A percentile compares a stretch with the other conserved stretches of the same genome.
Conservation (phyloP, 257 asterid genomes). For the Thymus quinquecostatus region DNA sequence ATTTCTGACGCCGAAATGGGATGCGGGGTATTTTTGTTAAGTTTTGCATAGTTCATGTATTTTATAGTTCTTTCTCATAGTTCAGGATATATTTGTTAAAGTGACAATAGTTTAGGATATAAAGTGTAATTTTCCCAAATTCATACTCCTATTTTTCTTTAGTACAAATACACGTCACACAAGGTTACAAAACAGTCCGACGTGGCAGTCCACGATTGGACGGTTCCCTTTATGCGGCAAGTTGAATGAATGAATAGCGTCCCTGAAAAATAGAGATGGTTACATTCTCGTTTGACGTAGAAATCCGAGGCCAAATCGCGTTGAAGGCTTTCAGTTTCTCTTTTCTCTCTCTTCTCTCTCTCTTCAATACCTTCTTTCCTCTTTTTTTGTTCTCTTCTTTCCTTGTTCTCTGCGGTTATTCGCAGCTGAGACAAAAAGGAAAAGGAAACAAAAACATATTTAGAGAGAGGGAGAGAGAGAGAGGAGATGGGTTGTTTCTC, state of each 20-base stretch:
- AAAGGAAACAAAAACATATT: background rate
- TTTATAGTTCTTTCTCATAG: no score
- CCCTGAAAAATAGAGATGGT: background rate
- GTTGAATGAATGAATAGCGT: background rate
- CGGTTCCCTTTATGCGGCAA: background rate
- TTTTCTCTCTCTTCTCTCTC: slow-evolving; percentile 12
- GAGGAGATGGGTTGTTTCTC: slow-evolving; percentile 44
- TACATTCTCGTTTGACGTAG: slow-evolving; percentile 1
- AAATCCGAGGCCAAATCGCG: slow-evolving; percentile 9
- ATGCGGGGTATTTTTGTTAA: no score
- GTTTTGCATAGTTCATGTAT: no score
- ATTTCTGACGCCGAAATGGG: no score
- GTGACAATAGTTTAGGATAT: no score
- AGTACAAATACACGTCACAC: no score
- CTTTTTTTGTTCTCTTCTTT: slow-evolving; percentile 24
- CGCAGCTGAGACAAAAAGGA: slow-evolving; percentile 21
- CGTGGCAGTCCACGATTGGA: no score
- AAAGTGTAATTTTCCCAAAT: no score
- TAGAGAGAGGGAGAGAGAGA: background rate
- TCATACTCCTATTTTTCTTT: no score
- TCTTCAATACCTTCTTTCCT: background rate
- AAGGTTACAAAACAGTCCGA: no score
- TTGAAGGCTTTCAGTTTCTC: slow-evolving; percentile 9
- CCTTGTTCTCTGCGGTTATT: slow-evolving; percentile 12
- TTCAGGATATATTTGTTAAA: no score